Evolutionary conservation across 768 basidiomycete genomes (phyloP).

Genomic region (Tubosaeta brunneosetosa): DNA sequence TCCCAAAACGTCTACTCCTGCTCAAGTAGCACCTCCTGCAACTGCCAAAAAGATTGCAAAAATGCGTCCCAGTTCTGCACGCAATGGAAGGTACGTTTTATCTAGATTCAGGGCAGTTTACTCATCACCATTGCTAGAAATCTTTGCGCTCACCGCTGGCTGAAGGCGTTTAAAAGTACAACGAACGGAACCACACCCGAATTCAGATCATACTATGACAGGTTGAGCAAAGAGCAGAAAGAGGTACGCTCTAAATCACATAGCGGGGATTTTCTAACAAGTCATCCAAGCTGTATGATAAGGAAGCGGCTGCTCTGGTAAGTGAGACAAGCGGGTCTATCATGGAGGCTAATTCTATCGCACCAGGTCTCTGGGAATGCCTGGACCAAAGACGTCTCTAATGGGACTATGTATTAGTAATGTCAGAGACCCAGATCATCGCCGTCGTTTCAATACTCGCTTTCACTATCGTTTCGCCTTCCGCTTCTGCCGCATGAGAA

Average conservation of each 20-base stretch:
- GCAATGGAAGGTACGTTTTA: neutral
- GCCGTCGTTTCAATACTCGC: neutral
- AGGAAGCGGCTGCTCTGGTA: neutral
- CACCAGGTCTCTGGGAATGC: neutral
- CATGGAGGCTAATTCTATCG: neutral
- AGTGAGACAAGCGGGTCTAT: too few relatives aligned
- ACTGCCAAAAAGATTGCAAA: neutral
- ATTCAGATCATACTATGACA: neutral
- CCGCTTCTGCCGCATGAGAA: too few relatives aligned
- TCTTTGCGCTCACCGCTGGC: neutral
- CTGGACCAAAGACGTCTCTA: neutral
- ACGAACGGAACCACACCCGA: neutral
- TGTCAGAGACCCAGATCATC: neutral
- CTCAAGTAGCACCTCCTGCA: too few relatives aligned
- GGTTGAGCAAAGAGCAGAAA: neutral
- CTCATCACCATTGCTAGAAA: neutral
- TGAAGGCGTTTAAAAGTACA: neutral
- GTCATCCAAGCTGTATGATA: neutral
- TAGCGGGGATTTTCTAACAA: neutral
- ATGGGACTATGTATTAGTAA: neutral
- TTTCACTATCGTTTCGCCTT: too few relatives aligned
- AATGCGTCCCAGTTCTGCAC: neutral
- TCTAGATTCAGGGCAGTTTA: neutral
- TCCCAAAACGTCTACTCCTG: neutral
- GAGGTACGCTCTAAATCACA: neutral